Base-by-base conservation (phyloP, 306 rosid species). In the Cyclanthera cordifolia region DNA sequence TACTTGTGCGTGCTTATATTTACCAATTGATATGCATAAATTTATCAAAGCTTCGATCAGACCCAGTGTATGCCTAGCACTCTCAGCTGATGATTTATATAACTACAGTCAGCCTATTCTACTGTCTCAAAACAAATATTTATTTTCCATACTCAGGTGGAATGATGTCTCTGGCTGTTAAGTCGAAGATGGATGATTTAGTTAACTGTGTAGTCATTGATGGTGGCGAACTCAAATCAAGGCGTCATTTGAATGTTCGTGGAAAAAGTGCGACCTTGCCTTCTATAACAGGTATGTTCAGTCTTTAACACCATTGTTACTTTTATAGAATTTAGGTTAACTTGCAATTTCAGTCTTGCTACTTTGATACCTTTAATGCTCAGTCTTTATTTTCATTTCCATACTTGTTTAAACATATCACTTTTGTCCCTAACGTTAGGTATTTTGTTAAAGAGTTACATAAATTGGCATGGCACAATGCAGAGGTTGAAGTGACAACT, bases 231-330 rank as follows among this genome's bases (percentile, higher is more conserved):
- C 77, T 93, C 58, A 87, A 93, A 83, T 93, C 98, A 32, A 87
- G 98, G 81, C 96, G 94, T 45, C 98, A 93, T 77, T 81, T 93
- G 55, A 93, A 93, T 83, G 98, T 93, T 39, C 96, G 95, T 6
- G 98, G 98, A 54, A 93, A 89, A 79, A 93, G 98, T 86, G 98
- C 98, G 8, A 87, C 82, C 24, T 88, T 93, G 67, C 98, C 98
- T 87, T 93, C 96, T 39, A 87, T 93, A 77, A 93, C 98, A 52
- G 96, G 96, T 93, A 78, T 53, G 81, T 53, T 11, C 34, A 59
- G 72, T 46, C 55, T 59, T 57, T 67, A 53, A 15, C 24, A 41
- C 59, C 24, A 5, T 20, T 55, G 73, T 58, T 53, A n/a, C 11
- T 21, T 64, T 14, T 13, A 64, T 64, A 21, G 2, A 64, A 64